Conservation (phyloP, 495 filamentous ascomycete genomes). For the Diplogelasinospora grovesii region DNA sequence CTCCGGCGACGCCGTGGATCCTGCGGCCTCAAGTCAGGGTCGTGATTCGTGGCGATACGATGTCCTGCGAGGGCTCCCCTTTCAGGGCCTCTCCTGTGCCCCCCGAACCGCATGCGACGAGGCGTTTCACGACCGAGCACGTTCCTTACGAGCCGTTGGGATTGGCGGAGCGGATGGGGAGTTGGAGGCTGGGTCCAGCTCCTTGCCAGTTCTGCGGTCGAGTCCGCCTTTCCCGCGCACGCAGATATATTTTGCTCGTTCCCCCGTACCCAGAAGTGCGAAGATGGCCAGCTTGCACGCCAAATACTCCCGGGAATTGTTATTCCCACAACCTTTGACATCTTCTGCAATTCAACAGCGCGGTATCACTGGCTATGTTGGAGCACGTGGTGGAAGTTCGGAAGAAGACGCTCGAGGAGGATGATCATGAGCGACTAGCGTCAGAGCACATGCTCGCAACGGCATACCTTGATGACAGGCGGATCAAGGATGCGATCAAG, state of each 20-base stretch:
- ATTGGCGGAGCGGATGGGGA: constrained; percentile 6
- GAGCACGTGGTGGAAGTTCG: too few relatives aligned
- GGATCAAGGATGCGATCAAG: too few relatives aligned
- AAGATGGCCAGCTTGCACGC: constrained; percentile 10
- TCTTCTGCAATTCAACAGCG: too few relatives aligned
- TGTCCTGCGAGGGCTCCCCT: constrained; percentile 8
- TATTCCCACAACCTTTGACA: too few relatives aligned
- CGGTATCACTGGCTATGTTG: too few relatives aligned
- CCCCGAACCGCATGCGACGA: too few relatives aligned
- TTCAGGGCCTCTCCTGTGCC: constrained; percentile 8
- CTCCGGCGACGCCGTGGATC: constrained; percentile 6
- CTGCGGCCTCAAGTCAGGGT: constrained; percentile 3
- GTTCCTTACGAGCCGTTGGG: too few relatives aligned
- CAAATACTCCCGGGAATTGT: too few relatives aligned
- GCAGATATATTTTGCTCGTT: constrained; percentile 16
- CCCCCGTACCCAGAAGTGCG: constrained; percentile 7
- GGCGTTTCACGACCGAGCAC: constrained; percentile 9
- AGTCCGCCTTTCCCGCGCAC: constrained; percentile 13
- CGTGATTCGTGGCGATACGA: constrained; percentile 10
- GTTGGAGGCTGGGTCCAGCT: constrained; percentile 6
- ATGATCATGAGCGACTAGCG: too few relatives aligned
- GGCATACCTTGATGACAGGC: too few relatives aligned
- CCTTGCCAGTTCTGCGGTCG: constrained; percentile 11
- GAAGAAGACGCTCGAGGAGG: too few relatives aligned
- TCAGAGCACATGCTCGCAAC: too few relatives aligned